Conservation (phyloP, 2,329 filamentous ascomycete genomes). For the Arthroderma sp. region DNA sequence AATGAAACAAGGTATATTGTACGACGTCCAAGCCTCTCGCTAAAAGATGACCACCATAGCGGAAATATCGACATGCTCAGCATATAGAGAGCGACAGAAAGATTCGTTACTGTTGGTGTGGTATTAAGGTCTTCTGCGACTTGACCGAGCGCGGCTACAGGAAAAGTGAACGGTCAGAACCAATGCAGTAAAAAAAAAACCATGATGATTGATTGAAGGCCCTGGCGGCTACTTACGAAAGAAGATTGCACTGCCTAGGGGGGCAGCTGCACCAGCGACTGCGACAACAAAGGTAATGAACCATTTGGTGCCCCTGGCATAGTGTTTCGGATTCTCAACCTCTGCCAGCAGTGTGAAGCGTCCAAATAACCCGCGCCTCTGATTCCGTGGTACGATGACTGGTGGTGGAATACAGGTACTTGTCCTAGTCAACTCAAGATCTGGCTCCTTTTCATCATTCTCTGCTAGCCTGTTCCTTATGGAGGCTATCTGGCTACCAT, state of each 20-base stretch:
- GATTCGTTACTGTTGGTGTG: conserved; percentile 54
- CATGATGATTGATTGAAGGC: neutral
- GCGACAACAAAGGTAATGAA: conserved; percentile 66
- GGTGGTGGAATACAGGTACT: conserved; percentile 12
- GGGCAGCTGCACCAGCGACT: conserved; percentile 61
- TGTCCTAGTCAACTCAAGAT: conserved; percentile 1
- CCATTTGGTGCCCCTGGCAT: conserved; percentile 67
- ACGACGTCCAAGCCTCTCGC: conserved; percentile 55
- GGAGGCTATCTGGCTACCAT: neutral
- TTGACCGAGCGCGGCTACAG: conserved; percentile 51
- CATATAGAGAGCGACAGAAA: conserved; percentile 71
- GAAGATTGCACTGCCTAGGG: conserved; percentile 73
- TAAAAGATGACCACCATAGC: conserved; percentile 76
- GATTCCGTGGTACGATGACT: conserved; percentile 36
- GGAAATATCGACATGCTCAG: conserved; percentile 71
- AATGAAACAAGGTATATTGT: conserved; percentile 71
- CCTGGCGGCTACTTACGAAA: conserved; percentile 46
- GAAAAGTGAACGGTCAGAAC: neutral
- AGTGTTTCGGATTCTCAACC: conserved; percentile 61
- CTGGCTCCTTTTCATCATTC: neutral
- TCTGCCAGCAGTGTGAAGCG: conserved; percentile 62
- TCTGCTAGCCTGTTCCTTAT: no score
- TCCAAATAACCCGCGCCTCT: conserved; percentile 60
- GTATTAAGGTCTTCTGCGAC: conserved; percentile 51
- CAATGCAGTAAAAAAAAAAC: neutral